phyloP scores from a whole-genome alignment of 495 filamentous ascomycete genomes.

The Neurospora africana region DNA sequence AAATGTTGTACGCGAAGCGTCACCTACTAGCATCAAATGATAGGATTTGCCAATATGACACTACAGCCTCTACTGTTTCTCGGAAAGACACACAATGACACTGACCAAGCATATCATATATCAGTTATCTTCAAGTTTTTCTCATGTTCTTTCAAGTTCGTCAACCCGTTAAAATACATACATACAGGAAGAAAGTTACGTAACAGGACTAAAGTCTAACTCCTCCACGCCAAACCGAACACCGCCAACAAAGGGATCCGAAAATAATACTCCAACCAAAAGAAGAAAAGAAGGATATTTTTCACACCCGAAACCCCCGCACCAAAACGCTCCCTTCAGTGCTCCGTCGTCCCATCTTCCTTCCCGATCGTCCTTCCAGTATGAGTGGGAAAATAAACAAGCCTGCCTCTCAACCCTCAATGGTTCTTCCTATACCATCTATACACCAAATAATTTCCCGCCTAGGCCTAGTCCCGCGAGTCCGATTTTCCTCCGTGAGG shows the following conservation, averaged over 20 bases:
- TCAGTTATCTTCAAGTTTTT: background rate
- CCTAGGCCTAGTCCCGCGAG: background rate
- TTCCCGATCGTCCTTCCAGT: background rate
- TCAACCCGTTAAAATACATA: background rate
- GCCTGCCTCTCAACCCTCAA: background rate
- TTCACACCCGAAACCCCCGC: background rate
- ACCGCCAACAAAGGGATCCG: background rate
- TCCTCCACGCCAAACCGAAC: background rate
- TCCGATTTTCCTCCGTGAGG: background rate
- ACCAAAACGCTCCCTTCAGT: background rate
- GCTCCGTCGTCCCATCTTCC: background rate
- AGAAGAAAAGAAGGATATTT: background rate
- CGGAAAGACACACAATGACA: background rate
- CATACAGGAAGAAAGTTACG: background rate
- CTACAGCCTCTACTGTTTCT: background rate
- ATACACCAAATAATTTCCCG: background rate
- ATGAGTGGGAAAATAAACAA: background rate
- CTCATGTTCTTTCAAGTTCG: background rate
- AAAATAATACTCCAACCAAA: background rate
- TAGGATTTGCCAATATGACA: background rate
- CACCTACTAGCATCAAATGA: background rate
- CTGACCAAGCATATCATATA: background rate
- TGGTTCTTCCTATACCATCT: background rate
- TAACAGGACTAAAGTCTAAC: background rate
- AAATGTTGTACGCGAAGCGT: background rate